Percentiles rank a stretch among this genome's conserved stretches.
phyloP scores from a whole-genome alignment of 1,284 basidiomycete species.

The Thecaphora thlaspeos region DNA sequence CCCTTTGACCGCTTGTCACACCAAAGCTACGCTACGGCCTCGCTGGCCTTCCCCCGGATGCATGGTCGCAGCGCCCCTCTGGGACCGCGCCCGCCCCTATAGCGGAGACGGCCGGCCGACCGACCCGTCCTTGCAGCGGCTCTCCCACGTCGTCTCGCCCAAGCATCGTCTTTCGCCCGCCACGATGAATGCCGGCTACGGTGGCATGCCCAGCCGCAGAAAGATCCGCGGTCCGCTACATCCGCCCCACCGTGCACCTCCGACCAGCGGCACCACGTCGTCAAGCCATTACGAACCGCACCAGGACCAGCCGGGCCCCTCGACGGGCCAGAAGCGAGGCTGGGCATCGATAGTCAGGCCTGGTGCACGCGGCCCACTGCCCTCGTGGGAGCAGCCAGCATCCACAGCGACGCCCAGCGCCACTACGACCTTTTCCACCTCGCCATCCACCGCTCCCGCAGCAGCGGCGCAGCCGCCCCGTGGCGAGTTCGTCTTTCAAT shows the following conservation, averaged over 20 bases:
- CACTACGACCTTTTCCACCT: too few species aligned
- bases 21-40: too few species aligned
- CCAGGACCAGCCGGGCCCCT: slow-evolving; percentile 10
- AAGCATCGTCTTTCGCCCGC: too few species aligned
- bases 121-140: too few species aligned
- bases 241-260: slow-evolving; percentile 14
- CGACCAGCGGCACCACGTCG: slow-evolving; percentile 1
- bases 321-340: slow-evolving; percentile 19
- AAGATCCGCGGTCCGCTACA: slow-evolving; percentile 21
- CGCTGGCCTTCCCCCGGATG: too few species aligned
- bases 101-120: too few species aligned
- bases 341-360: slow-evolving; percentile 12
- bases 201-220: slow-evolving; percentile 23
- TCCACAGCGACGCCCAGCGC: too few species aligned
- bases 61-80: too few species aligned
- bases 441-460: slow-evolving; percentile 6
- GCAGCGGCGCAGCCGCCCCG: slow-evolving; percentile 4
- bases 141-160: too few species aligned
- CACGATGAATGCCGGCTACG: slow-evolving; percentile 27
- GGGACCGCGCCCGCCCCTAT: too few species aligned
- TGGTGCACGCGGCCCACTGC: slow-evolving; percentile 8
- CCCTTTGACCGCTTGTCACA: too few species aligned
- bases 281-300: not conserved
- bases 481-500: slow-evolving; percentile 25
- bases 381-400: slow-evolving; percentile 23